These are phyloP conservation scores for Dysphania ambrosioides DNA, from an alignment of 148 eudicot genomes.

Conservation along the genomic window DNA sequence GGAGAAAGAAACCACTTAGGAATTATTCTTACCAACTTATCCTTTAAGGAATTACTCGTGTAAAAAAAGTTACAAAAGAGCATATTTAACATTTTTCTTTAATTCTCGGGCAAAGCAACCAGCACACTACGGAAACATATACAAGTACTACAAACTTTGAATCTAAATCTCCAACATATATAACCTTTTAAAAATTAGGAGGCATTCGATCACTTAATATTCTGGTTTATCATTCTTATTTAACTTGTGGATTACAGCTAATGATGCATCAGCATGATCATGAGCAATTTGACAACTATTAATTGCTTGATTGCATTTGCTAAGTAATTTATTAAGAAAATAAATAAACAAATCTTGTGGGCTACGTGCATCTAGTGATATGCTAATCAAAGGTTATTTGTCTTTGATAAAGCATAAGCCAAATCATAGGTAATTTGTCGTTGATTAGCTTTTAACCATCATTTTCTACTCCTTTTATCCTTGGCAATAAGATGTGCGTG, in stretches of 20 bases:
- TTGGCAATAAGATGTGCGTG: neutral
- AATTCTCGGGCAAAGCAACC: neutral
- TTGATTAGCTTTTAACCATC: slow-evolving; percentile 15
- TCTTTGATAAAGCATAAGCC: neutral
- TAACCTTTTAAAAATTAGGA: neutral
- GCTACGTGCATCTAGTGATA: neutral
- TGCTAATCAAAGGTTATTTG: slow-evolving; percentile 5
- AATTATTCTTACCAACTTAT: too few species aligned
- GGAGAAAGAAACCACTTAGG: too few species aligned
- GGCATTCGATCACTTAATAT: slow-evolving; percentile 1
- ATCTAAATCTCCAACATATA: slow-evolving; percentile 6
- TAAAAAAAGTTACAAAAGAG: neutral
- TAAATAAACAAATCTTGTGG: neutral
- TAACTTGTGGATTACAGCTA: slow-evolving; percentile 9
- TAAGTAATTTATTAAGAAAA: neutral
- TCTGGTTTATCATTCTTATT: neutral
- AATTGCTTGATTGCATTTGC: neutral
- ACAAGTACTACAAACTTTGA: neutral
- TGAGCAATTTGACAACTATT: slow-evolving; percentile 1
- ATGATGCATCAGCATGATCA: neutral
- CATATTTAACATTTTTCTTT: neutral
- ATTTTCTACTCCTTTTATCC: slow-evolving; percentile 14
- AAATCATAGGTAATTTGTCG: neutral
- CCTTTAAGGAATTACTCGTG: too few species aligned
- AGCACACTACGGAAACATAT: neutral